A percentile compares a stretch with the other conserved stretches of the same genome.
These are phyloP conservation scores for Globisporangium rhizosaccharum DNA, from an alignment of 352 stramenopile genomes.

Conservation along the genomic window DNA sequence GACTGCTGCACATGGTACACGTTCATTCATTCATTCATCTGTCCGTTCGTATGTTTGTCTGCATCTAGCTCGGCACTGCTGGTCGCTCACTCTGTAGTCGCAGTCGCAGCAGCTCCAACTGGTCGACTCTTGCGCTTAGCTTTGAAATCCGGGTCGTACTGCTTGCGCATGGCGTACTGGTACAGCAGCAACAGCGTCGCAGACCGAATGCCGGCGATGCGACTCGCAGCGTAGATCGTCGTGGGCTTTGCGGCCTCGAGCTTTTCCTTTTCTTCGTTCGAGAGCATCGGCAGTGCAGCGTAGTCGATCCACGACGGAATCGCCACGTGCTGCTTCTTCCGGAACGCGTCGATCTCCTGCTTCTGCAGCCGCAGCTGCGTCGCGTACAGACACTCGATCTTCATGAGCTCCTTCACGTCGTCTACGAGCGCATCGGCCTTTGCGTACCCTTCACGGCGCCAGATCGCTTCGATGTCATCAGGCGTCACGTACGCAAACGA, in stretches of 20 bases:
- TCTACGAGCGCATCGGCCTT: slow-evolving; percentile 41
- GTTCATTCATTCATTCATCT: no score
- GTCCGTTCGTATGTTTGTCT: background rate
- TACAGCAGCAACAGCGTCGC: slow-evolving; percentile 72
- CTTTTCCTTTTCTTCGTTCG: slow-evolving; percentile 95
- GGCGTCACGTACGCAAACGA: slow-evolving; percentile 62
- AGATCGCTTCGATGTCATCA: slow-evolving; percentile 54
- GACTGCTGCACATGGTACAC: background rate
- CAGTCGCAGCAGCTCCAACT: no score
- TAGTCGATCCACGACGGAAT: slow-evolving; percentile 95
- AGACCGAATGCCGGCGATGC: slow-evolving; percentile 90
- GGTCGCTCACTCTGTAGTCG: background rate
- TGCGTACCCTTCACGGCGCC: slow-evolving; percentile 38
- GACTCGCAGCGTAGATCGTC: slow-evolving; percentile 94
- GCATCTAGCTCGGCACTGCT: background rate
- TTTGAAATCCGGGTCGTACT: slow-evolving; percentile 16
- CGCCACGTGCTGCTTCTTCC: slow-evolving; percentile 89
- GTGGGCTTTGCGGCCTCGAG: slow-evolving; percentile 74
- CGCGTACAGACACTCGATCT: slow-evolving; percentile 91
- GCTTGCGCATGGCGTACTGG: slow-evolving; percentile 58
- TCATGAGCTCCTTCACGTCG: slow-evolving; percentile 48
- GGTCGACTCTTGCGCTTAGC: slow-evolving; percentile 21
- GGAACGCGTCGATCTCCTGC: slow-evolving; percentile 95
- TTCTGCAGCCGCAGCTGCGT: slow-evolving; percentile 91
- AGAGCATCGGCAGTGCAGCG: slow-evolving; percentile 91